Base-by-base conservation (phyloP, 768 basidiomycete species). In the Asterophora lycoperdoides region DNA sequence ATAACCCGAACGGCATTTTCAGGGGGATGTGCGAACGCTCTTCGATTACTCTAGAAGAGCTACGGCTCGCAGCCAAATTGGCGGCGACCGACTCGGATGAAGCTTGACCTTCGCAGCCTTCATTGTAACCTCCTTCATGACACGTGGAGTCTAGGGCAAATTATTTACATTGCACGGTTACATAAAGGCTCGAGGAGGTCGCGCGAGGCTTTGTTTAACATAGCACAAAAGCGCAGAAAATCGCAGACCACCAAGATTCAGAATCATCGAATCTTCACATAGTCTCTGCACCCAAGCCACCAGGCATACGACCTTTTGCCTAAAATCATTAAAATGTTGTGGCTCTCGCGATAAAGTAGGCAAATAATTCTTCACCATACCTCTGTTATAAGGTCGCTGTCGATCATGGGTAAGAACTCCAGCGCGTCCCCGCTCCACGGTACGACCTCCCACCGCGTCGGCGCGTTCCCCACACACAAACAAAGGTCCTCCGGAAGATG, bases 11-110 rank as follows among this genome's bases (percentile, higher is more conserved):
- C 43, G 83, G 89, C 1, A 84, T 90, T 55, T 94, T 94, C 73
- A 77, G 81, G 33, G 79, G 81, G 40, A 93, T 95, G 90, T 93
- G 90, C 59, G 83, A 89, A 23, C 81, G 81, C 49, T 88, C 86
- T n/a, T 78, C 78, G 28, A 89, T 93, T 53, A 74, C 80, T 13
- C 61, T 84, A 9, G 80, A 84, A 32, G 91, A 93, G 62, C 80
- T 93, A 50, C 65, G 63, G 46, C 51, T 70, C 19, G 74, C 72
- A 18, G 52, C 56, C 18, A 74, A 74, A 60, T 52, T 55, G 15
- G 37, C 26, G 17, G 20, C 41, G 17, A 20, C 53, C 15, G 34
- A n/a, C n/a, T n/a, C n/a, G n/a, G n/a, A n/a, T n/a, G n/a, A 56
- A 10, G 19, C 23, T 23, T 23, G 5, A 15, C 20, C 39, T 26